Percentiles rank a stretch among this genome's conserved stretches.
These are phyloP conservation scores for Sclerospora graminicola DNA, from an alignment of 352 stramenopile genomes.

Conservation along the genomic window DNA sequence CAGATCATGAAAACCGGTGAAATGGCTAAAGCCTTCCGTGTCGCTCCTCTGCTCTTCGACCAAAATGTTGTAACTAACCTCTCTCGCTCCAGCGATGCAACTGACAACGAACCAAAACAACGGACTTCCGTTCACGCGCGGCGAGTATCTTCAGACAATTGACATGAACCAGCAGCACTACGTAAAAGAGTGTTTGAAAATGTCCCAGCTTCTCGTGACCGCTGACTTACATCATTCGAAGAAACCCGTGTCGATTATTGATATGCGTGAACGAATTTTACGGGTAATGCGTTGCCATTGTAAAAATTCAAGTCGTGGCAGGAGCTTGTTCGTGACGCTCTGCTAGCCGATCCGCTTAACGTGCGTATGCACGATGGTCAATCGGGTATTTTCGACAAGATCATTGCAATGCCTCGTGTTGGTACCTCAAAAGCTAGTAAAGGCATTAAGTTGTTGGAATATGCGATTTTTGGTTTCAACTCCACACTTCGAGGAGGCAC, in stretches of 20 bases:
- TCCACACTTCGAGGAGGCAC: slow-evolving; percentile 55
- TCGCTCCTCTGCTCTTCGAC: too few relatives aligned
- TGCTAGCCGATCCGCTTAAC: slow-evolving; percentile 59
- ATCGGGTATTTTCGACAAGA: slow-evolving; percentile 72
- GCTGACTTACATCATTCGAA: too few relatives aligned
- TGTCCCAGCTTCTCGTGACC: slow-evolving; percentile 60
- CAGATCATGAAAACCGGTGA: too few relatives aligned
- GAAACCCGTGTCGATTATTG: too few relatives aligned
- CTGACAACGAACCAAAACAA: slow-evolving; percentile 90
- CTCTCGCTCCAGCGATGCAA: too few relatives aligned
- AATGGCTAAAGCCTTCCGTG: too few relatives aligned
- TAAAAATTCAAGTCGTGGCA: slow-evolving; percentile 79
- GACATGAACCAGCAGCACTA: slow-evolving; percentile 89
- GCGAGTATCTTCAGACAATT: slow-evolving; percentile 85
- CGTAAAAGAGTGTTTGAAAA: too few relatives aligned
- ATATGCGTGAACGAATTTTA: too few relatives aligned
- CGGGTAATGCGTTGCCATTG: too few relatives aligned
- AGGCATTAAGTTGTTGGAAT: slow-evolving; percentile 72
- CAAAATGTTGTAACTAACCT: too few relatives aligned
- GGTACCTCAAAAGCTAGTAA: slow-evolving; percentile 72
- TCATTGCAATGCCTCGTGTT: slow-evolving; percentile 53
- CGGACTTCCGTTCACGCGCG: slow-evolving; percentile 74
- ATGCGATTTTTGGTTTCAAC: slow-evolving; percentile 75
- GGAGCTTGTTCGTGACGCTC: slow-evolving; percentile 73
- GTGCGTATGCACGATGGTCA: slow-evolving; percentile 78